Conservation (phyloP, 257 asterid genomes). For the Verbascum thapsus region DNA sequence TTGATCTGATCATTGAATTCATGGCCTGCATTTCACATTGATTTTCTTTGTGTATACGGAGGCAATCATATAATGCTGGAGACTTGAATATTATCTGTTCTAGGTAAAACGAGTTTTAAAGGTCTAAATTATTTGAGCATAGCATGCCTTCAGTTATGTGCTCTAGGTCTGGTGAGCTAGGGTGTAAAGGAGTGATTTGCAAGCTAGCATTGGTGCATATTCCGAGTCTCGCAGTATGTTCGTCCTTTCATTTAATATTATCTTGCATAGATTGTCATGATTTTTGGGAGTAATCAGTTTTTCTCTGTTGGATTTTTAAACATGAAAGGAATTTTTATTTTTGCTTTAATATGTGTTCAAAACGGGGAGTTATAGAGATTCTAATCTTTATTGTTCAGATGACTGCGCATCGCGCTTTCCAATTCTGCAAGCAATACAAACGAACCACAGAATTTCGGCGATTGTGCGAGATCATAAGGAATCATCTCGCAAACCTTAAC, state of each 20-base stretch:
- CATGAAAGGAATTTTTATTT: background rate
- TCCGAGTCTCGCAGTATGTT: background rate
- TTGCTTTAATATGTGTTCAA: background rate
- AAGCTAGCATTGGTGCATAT: background rate
- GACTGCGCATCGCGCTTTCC: constrained; percentile 98
- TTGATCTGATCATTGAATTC: background rate
- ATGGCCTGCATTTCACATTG: background rate
- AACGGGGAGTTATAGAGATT: constrained; percentile 13
- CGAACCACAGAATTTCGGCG: constrained; percentile 89
- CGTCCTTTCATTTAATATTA: no score
- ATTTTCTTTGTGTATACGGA: background rate
- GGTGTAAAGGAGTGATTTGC: background rate
- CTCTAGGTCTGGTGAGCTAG: background rate
- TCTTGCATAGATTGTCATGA: background rate
- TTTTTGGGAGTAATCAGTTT: background rate
- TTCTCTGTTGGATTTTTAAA: constrained; percentile 9
- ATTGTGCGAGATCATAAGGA: constrained; percentile 85
- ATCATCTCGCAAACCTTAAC: constrained; percentile 90
- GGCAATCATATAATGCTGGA: background rate
- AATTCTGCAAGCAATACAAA: constrained; percentile 94
- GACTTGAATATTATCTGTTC: background rate
- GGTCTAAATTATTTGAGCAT: background rate
- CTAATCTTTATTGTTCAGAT: constrained; percentile 49
- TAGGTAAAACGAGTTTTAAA: background rate
- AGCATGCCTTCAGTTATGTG: background rate